Evolutionary conservation across 768 basidiomycete species (phyloP).

Genomic region (Cystobasidiopsis lactophilus): DNA sequence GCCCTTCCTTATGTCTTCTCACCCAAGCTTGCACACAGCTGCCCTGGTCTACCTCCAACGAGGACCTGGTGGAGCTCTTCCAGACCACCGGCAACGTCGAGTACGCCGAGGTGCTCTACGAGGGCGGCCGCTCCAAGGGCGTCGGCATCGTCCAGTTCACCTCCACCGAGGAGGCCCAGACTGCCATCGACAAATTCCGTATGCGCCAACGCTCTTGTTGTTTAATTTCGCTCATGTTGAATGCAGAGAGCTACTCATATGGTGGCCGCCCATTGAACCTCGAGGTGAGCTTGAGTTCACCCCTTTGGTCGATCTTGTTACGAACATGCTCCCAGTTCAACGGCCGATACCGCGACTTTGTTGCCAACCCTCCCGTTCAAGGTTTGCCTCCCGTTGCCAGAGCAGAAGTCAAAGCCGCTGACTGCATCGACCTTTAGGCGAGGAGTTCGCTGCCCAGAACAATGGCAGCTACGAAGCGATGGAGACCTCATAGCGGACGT

Average conservation of each 20-base stretch:
- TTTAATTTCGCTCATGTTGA: slow-evolving; percentile 3
- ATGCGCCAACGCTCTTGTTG: not conserved
- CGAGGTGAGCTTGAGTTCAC: not conserved
- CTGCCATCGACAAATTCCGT: slow-evolving; percentile 47
- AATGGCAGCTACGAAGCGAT: too few relatives aligned
- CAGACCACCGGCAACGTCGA: slow-evolving; percentile 93
- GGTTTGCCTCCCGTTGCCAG: too few relatives aligned
- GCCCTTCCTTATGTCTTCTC: not conserved
- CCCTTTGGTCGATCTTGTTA: not conserved
- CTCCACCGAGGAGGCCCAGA: slow-evolving; percentile 69
- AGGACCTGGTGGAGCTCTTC: slow-evolving; percentile 91
- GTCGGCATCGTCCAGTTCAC: slow-evolving; percentile 89
- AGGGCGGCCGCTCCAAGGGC: slow-evolving; percentile 78
- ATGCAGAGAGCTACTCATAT: slow-evolving; percentile 16
- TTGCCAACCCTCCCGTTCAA: not conserved
- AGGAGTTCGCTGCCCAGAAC: too few relatives aligned
- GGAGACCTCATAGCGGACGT: too few relatives aligned
- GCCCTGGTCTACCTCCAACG: slow-evolving; percentile 97
- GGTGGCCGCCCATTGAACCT: slow-evolving; percentile 9
- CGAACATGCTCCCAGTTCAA: slow-evolving; percentile 10
- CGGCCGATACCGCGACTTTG: slow-evolving; percentile 9
- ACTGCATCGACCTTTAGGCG: too few relatives aligned
- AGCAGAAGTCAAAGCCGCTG: too few relatives aligned
- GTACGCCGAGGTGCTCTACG: slow-evolving; percentile 80
- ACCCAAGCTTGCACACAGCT: slow-evolving; percentile 32